phyloP scores from a whole-genome alignment of 139 green algal genomes.

The Coelastrella sp. region DNA sequence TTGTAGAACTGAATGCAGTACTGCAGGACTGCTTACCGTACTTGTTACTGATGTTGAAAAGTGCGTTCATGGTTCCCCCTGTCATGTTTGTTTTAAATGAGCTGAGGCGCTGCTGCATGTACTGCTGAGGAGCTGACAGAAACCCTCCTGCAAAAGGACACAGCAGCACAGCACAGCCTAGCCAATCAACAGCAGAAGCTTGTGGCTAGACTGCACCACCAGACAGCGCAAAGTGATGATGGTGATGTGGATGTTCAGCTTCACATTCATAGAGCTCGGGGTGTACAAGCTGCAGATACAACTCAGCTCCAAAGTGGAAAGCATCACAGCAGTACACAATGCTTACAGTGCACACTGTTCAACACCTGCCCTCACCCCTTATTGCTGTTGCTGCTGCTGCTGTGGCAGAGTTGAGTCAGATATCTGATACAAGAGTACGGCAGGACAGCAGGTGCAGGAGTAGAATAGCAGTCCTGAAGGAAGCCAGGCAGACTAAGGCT shows the following conservation, averaged over 20 bases:
- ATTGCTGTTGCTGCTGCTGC: too few relatives aligned
- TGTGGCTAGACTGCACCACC: background rate
- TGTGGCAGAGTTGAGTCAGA: too few relatives aligned
- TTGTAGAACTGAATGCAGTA: too few relatives aligned
- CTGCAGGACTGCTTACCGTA: constrained; percentile 75
- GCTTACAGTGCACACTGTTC: background rate
- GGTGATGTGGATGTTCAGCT: too few relatives aligned
- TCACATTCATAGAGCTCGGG: too few relatives aligned
- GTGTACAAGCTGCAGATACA: too few relatives aligned
- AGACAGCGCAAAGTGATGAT: too few relatives aligned
- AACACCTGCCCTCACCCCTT: too few relatives aligned
- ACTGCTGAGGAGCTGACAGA: constrained; percentile 62
- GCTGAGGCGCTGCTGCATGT: constrained; percentile 72
- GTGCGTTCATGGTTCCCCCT: constrained; percentile 80
- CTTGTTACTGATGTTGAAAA: constrained; percentile 88
- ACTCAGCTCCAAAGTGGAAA: background rate
- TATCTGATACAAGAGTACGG: too few relatives aligned
- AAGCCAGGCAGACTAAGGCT: background rate
- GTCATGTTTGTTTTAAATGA: constrained; percentile 69
- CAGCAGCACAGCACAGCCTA: background rate
- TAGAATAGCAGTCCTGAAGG: background rate
- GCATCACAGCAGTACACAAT: background rate
- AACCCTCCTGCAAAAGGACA: constrained; percentile 45
- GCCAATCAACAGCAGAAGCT: background rate
- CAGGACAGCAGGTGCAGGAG: background rate